Evolutionary conservation across 371 early-diverging fungal species (phyloP), one percentile per base, ranked within the genome.

Genomic region (Mortierella sp.): DNA sequence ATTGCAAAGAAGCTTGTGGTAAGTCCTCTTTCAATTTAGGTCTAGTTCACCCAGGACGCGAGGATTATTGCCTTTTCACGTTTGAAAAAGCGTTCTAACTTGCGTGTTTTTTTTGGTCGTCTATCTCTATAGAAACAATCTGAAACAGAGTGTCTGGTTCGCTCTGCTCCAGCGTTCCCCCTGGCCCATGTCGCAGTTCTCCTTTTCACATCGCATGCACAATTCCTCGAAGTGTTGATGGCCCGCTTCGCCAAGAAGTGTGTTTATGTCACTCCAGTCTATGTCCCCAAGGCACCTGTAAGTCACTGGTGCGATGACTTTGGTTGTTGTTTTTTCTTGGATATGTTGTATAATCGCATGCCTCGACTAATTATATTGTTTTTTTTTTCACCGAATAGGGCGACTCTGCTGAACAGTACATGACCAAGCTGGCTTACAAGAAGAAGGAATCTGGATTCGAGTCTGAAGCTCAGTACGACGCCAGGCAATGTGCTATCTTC

Each of bases 171-270:
- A 0, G 95, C 95, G 6, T 96, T 93, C 76, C 95, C 96, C 19
- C 83, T 96, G 5, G 97, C 95, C 0, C 88, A 93, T 16, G 89
- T 96, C 4, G 86, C 91, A 11, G 93, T 95, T 46, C 76, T 95
- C 59, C 75, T 97, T 3, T 90, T 90, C 73, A 85, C 88, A 2
- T 80, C 83, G 1, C 93, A 95, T 54, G 92, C 94, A 28, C 88
- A 85, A 40, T 92, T 97, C 40, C 59, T 88, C 21, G 92, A 93
- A 10, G 91, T 96, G 54, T 78, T 97, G n/a, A 85, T 96, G 71
- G 93, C 94, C 13, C 90, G 96, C 11, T 81, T 97, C 53, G 88
- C 91, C 67, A 96, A 96, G 76, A 92, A 95, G 55, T 97, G 97
- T 76, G 95, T 94, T 1, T 96, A 94, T 75, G 79, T 95, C 9